These are phyloP conservation scores for Brassica rapa DNA, from an alignment of 345 rosid species.

Conservation along the genomic window DNA sequence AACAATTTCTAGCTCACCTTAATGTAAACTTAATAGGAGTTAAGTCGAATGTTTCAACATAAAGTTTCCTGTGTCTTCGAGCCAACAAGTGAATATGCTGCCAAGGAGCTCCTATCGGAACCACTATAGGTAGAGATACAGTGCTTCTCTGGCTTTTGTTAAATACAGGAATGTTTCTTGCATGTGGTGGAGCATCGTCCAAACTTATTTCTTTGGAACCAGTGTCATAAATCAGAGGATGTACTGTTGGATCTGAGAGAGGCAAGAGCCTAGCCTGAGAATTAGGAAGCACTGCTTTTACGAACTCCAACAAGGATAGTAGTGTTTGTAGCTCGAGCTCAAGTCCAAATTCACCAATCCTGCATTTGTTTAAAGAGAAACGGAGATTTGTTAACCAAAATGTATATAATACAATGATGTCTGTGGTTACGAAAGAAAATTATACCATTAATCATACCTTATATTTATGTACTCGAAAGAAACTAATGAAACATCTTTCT, in stretches of 20 bases:
- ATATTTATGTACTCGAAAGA: slow-evolving; percentile 78
- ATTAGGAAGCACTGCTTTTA: slow-evolving; percentile 63
- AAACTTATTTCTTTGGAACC: slow-evolving; percentile 46
- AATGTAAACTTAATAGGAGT: slow-evolving; percentile 75
- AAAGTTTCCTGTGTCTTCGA: slow-evolving; percentile 79
- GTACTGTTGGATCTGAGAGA: slow-evolving; percentile 52
- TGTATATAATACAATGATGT: slow-evolving; percentile 13
- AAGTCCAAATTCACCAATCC: slow-evolving; percentile 76
- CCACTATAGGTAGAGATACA: slow-evolving; percentile 58
- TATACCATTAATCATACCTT: slow-evolving; percentile 51
- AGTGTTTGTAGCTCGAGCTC: slow-evolving; percentile 89
- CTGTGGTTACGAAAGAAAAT: slow-evolving; percentile 13
- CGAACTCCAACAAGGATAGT: slow-evolving; percentile 63
- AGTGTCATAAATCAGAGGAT: slow-evolving; percentile 43
- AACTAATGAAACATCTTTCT: slow-evolving; percentile 71
- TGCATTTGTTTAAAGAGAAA: slow-evolving; percentile 46
- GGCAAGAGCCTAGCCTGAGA: slow-evolving; percentile 59
- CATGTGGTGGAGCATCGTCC: slow-evolving; percentile 45
- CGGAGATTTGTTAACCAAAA: slow-evolving; percentile 27
- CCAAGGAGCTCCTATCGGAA: slow-evolving; percentile 99
- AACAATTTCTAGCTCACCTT: slow-evolving; percentile 51
- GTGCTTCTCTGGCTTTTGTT: slow-evolving; percentile 44
- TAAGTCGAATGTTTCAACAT: slow-evolving; percentile 77
- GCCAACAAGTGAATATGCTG: slow-evolving; percentile 78
- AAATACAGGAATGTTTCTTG: slow-evolving; percentile 40